Conservation (phyloP, 2,329 filamentous ascomycete species). For the Penicillium rolfsii region DNA sequence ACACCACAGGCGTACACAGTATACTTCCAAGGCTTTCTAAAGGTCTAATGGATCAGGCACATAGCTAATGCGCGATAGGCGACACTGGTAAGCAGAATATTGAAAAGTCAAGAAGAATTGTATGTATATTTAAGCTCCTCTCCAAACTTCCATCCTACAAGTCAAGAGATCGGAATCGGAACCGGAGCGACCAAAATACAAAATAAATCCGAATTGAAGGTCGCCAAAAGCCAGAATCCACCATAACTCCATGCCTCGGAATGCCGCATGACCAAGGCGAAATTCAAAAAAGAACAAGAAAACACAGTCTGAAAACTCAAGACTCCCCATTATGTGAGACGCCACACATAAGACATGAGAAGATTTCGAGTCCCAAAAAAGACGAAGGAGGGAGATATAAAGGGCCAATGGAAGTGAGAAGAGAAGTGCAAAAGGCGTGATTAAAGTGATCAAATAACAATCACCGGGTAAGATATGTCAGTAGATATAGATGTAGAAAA, state of each 20-base stretch:
- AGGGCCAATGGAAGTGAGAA: slow-evolving; percentile 9
- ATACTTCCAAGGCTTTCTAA: too few relatives aligned
- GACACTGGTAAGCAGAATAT: too few relatives aligned
- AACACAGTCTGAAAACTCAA: slow-evolving; percentile 20
- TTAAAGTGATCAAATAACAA: neutral
- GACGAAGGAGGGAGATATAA: slow-evolving; percentile 3
- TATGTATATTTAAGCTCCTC: slow-evolving; percentile 17
- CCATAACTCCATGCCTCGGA: slow-evolving; percentile 32
- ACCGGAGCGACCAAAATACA: slow-evolving; percentile 14
- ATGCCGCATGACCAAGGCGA: slow-evolving; percentile 26
- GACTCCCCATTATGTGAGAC: slow-evolving; percentile 30
- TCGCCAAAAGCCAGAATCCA: slow-evolving; percentile 18
- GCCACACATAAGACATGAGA: slow-evolving; percentile 26
- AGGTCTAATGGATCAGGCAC: too few relatives aligned
- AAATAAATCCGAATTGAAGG: slow-evolving; percentile 7
- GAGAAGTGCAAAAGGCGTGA: slow-evolving; percentile 5
- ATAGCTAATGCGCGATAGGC: too few relatives aligned
- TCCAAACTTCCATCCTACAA: slow-evolving; percentile 12
- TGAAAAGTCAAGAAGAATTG: neutral
- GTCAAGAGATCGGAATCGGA: neutral
- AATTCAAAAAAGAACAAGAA: neutral
- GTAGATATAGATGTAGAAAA: neutral
- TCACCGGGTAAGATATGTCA: neutral
- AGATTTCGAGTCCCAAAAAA: slow-evolving; percentile 12
- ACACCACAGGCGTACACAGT: too few relatives aligned